Evolutionary conservation across 345 rosid genomes (phyloP).

Genomic region (Pistacia vera): DNA sequence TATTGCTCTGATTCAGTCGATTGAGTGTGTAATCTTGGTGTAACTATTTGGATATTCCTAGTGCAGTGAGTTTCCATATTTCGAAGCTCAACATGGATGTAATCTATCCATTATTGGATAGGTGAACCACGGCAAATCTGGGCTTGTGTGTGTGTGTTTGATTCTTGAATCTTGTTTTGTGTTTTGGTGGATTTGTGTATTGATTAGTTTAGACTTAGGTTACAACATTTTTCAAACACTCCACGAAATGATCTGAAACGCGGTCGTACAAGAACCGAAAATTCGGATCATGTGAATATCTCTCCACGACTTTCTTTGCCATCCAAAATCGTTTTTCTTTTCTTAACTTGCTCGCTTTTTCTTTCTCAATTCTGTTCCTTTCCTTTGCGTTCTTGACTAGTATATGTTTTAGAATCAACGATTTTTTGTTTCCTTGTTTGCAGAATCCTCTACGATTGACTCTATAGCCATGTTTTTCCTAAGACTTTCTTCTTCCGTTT

Average conservation of each 20-base stretch:
- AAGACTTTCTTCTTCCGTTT: neutral
- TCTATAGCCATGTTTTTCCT: neutral
- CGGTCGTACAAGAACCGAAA: constrained; percentile 50
- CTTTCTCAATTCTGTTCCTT: constrained; percentile 33
- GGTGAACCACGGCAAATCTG: too few species aligned
- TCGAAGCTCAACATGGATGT: too few species aligned
- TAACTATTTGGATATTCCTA: too few species aligned
- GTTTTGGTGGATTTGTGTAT: too few species aligned
- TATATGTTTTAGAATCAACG: constrained; percentile 2
- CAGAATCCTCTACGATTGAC: neutral
- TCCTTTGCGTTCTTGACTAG: constrained; percentile 23
- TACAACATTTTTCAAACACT: constrained; percentile 25
- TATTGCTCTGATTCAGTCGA: too few species aligned
- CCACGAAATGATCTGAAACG: constrained; percentile 55
- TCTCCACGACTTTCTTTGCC: constrained; percentile 41
- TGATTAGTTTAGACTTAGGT: too few species aligned
- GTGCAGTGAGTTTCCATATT: too few species aligned
- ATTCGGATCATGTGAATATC: constrained; percentile 48
- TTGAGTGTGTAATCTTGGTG: too few species aligned
- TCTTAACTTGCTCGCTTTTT: constrained; percentile 42
- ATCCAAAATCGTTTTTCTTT: constrained; percentile 35
- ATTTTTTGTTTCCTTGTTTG: neutral
- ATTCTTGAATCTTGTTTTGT: too few species aligned
- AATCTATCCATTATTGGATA: too few species aligned
- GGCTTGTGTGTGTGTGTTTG: too few species aligned